These are phyloP conservation scores for Chaetomium globosum DNA, from an alignment of 2,329 filamentous ascomycete genomes.

Conservation along the genomic window DNA sequence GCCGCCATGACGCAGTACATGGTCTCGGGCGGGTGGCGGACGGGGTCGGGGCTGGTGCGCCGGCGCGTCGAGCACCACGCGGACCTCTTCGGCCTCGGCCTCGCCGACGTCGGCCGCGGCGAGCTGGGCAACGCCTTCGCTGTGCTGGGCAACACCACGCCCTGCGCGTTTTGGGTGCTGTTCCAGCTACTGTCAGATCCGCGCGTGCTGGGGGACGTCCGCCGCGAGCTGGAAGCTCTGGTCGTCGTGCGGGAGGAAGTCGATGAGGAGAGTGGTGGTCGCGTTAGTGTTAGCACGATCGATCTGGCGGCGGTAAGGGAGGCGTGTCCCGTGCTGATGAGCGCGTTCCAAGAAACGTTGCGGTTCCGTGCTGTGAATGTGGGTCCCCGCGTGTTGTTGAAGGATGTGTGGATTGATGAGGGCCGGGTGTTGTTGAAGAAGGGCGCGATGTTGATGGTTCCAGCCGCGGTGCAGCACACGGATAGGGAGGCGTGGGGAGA, in stretches of 20 bases:
- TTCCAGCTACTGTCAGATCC: constrained; percentile 37
- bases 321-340: constrained; percentile 38
- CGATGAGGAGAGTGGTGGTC: not conserved
- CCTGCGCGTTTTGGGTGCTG: constrained; percentile 36
- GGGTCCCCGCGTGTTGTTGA: constrained; percentile 34
- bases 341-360: constrained; percentile 39
- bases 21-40: constrained; percentile 33
- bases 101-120: constrained; percentile 37
- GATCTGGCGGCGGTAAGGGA: constrained; percentile 34
- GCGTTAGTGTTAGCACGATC: constrained; percentile 23
- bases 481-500: constrained; percentile 40
- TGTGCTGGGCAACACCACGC: constrained; percentile 35
- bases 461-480: constrained; percentile 32
- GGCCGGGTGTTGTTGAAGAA: constrained; percentile 33
- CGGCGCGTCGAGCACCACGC: constrained; percentile 36
- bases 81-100: constrained; percentile 27
- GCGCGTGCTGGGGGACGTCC: constrained; percentile 34
- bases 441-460: constrained; percentile 38
- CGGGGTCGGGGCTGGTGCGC: constrained; percentile 34
- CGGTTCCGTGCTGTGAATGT: constrained; percentile 36
- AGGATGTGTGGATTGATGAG: constrained; percentile 35
- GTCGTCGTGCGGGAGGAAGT: constrained; percentile 26
- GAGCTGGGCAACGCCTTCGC: constrained; percentile 39
- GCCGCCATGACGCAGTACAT: constrained; percentile 33
- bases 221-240: constrained; percentile 27